phyloP scores from a whole-genome alignment of 75 land plant genomes.

The Ceratopteris richardii region DNA sequence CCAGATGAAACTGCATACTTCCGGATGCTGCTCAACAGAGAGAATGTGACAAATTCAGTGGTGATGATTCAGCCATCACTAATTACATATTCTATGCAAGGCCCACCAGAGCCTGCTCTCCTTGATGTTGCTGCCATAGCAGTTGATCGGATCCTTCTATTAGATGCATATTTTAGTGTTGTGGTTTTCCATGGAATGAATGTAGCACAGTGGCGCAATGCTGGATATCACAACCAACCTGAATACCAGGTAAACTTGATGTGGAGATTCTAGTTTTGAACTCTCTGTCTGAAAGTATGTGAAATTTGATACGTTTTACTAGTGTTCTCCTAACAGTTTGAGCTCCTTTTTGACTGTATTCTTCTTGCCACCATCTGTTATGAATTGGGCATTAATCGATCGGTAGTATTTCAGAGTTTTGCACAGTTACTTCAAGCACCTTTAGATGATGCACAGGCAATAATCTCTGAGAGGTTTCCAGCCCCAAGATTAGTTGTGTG shows the following conservation, averaged over 20 bases:
- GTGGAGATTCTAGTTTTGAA: too few species aligned
- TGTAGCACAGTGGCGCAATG: slow-evolving; percentile 91
- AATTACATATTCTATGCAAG: slow-evolving; percentile 75
- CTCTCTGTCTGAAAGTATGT: too few species aligned
- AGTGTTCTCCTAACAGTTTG: too few species aligned
- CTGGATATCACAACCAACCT: slow-evolving; percentile 81
- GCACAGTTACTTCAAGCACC: slow-evolving; percentile 71
- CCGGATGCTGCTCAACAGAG: slow-evolving; percentile 81
- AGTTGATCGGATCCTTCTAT: slow-evolving; percentile 70
- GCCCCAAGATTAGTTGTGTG: slow-evolving; percentile 87
- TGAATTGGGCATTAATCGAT: too few species aligned
- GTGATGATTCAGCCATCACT: slow-evolving; percentile 99
- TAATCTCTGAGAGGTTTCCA: slow-evolving; percentile 64
- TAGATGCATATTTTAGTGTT: slow-evolving; percentile 90
- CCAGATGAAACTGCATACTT: slow-evolving; percentile 98
- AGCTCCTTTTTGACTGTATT: too few species aligned
- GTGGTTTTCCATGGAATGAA: slow-evolving; percentile 90
- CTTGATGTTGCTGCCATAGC: slow-evolving; percentile 95
- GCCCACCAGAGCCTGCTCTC: slow-evolving; percentile 80
- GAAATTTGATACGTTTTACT: too few species aligned
- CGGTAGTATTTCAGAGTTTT: slow-evolving; percentile 41
- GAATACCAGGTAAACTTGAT: slow-evolving; percentile 71
- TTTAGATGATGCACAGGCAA: slow-evolving; percentile 61
- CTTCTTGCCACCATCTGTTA: neutral
- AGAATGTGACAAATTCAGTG: slow-evolving; percentile 86